Evolutionary conservation across 305 asterid genomes (phyloP), one percentile per base, ranked within the genome.

Genomic region (Fraxinus dipetala): DNA sequence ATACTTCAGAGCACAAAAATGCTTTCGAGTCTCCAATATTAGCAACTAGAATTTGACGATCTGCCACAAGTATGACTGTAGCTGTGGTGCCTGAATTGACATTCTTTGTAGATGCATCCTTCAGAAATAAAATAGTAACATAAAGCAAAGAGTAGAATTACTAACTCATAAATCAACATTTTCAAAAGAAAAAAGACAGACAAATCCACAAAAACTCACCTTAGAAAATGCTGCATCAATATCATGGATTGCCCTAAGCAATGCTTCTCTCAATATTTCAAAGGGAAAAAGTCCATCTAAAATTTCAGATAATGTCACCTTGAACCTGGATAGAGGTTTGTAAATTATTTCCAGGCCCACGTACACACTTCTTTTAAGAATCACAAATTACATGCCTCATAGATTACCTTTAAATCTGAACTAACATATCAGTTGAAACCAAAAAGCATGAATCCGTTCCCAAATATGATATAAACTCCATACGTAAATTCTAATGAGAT

Each of bases 21-120:
- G 98, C 98, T 91, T 96, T 96, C 36, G 98, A 96, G 86, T 96
- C 99, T 73, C 99, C 99, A 78, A 96, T 63, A 86, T 96, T 92
- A 69, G 98, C 99, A 84, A 94, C 99, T 77, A 96, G 88, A 89
- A 96, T 91, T 82, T 93, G 96, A 87, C 84, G 82, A 79, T 92
- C 96, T 78, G 97, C 98, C 54, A 84, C 83, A 78, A 96, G 97
- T 78, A 92, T 90, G 82, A 94, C 90, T 67, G 97, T 85, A 48
- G 99, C 98, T 38, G 99, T 96, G 80, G 98, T 90, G 85, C 99
- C 99, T 84, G 98, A 92, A 82, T 69, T 90, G 84, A 91, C 87
- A 78, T 90, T 93, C 89, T 87, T 85, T 85, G 89, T 87, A 76
- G 85, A 84, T 79, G 98, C 99, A 83, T 93, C 98, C 99, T 96